Evolutionary conservation across 2,329 filamentous ascomycete species (phyloP).

Genomic region (Aspergillus chevalieri): DNA sequence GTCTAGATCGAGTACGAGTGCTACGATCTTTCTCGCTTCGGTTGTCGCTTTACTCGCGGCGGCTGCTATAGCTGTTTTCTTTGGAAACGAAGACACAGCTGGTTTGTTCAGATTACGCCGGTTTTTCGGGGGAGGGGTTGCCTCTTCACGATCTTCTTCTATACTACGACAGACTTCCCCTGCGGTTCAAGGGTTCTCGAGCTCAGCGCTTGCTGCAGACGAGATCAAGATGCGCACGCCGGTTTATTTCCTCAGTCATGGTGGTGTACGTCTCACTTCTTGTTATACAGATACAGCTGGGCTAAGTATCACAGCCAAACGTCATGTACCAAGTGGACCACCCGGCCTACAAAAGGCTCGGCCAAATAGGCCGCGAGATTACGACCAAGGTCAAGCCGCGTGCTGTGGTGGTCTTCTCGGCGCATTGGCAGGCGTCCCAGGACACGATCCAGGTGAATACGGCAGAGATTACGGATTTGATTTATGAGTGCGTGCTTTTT

Average conservation of each 20-base stretch:
- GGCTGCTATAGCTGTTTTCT: conserved; percentile 13
- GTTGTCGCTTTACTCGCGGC: conserved; percentile 15
- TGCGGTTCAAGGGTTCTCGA: not conserved
- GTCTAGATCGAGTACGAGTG: not conserved
- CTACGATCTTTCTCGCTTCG: conserved; percentile 10
- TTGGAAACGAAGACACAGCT: conserved; percentile 14
- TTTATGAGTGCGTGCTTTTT: conserved; percentile 55
- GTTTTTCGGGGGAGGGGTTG: conserved; percentile 12
- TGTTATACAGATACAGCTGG: too few relatives aligned
- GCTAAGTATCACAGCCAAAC: conserved; percentile 41
- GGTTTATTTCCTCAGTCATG: conserved; percentile 49
- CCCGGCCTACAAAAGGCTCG: conserved; percentile 59
- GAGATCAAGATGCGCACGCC: conserved; percentile 36
- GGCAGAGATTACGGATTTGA: conserved; percentile 57
- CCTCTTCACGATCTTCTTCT: conserved; percentile 2
- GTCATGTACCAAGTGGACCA: conserved; percentile 65
- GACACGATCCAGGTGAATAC: conserved; percentile 60
- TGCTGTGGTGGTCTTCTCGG: conserved; percentile 69
- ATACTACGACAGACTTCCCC: not conserved
- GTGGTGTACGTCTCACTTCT: conserved; percentile 30
- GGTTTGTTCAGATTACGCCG: conserved; percentile 24
- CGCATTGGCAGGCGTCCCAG: conserved; percentile 62
- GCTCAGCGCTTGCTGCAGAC: not conserved
- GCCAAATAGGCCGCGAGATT: conserved; percentile 63
- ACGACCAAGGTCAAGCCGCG: conserved; percentile 63